Percentiles rank a stretch among this genome's conserved stretches.
phyloP scores from a whole-genome alignment of 495 filamentous ascomycete species.

The Letharia columbiana region DNA sequence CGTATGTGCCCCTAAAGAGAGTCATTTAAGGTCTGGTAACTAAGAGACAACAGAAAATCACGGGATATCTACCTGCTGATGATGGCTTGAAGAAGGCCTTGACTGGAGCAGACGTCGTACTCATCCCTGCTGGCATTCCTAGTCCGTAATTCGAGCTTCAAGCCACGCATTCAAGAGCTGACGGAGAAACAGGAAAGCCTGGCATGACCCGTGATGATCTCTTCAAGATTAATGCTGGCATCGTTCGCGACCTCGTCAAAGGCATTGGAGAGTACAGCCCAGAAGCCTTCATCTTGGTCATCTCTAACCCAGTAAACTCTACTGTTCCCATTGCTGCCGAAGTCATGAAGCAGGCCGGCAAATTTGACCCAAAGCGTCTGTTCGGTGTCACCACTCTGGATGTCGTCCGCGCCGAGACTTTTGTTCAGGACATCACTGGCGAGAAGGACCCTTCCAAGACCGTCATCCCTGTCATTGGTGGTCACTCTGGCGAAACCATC shows the following conservation, averaged over 20 bases:
- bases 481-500: constrained; percentile 96
- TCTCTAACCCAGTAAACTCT: constrained; percentile 99
- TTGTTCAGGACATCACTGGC: constrained; percentile 78
- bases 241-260: constrained; percentile 79
- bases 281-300: constrained; percentile 88
- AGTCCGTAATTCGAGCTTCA: constrained; percentile 49
- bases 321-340: constrained; percentile 97
- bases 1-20: constrained; percentile 44
- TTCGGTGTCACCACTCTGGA: constrained; percentile 98
- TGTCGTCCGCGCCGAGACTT: constrained; percentile 95
- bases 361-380: constrained; percentile 87
- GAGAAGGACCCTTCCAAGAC: constrained; percentile 72
- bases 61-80: constrained; percentile 80
- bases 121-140: constrained; percentile 96
- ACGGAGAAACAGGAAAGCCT: constrained; percentile 66
- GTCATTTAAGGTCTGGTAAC: background rate
- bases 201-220: constrained; percentile 99
- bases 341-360: constrained; percentile 81
- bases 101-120: constrained; percentile 84
- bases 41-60: constrained; percentile 60
- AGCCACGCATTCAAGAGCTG: constrained; percentile 15
- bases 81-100: constrained; percentile 83
- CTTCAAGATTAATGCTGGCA: constrained; percentile 96
- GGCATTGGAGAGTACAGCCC: constrained; percentile 78
- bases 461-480: constrained; percentile 85